Base-by-base conservation (phyloP, 257 asterid genomes). In the Przewalskia tangutica region DNA sequence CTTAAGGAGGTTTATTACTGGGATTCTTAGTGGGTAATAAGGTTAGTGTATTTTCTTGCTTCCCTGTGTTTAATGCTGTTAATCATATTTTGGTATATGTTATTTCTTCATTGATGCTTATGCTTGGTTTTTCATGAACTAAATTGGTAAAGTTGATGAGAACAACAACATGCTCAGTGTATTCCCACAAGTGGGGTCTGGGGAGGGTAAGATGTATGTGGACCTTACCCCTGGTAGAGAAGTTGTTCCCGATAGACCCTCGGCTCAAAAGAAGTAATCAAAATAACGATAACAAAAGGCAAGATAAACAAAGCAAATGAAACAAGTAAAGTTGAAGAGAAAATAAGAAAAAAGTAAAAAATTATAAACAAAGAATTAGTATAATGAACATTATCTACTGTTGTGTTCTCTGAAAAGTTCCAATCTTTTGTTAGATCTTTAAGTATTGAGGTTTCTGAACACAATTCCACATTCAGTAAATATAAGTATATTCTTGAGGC, bases 11-110 rank as follows among this genome's bases (percentile, higher is more conserved):
- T 94, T 81, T 96, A 96, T 81, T 93, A 96, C 34, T 96, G 99
- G 99, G 99, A 96, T 82, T 92, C 98, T 32, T 96, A 93, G 60
- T 96, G 98, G 98, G 87, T 93, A 1, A 89, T 92, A 84, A 96
- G 98, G 99, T 93, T 79, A 38, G 71, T 85, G 7, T 71, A 2
- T 4, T n/a, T 44, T 27, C 78, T 44, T 44, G 40, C 11, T 44
- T 70, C 0, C 54, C 16, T 71, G 40, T 70, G 8, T 70, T 44
- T 42, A 44, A 10, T 70, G 32, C 3, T 44, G 78, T 44, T 70
- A 10, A 73, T 44, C 7, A 70, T 7, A 38, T 62, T 70, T 44
- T n/a, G 38, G n/a, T 70, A n/a, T 44, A 23, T 70, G 3, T 3
- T 44, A 7, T 70, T 11, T 70, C 10, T 44, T 70, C n/a, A 44